Conservation (phyloP, 2,329 filamentous ascomycete genomes). For the Penicillium sp. region DNA sequence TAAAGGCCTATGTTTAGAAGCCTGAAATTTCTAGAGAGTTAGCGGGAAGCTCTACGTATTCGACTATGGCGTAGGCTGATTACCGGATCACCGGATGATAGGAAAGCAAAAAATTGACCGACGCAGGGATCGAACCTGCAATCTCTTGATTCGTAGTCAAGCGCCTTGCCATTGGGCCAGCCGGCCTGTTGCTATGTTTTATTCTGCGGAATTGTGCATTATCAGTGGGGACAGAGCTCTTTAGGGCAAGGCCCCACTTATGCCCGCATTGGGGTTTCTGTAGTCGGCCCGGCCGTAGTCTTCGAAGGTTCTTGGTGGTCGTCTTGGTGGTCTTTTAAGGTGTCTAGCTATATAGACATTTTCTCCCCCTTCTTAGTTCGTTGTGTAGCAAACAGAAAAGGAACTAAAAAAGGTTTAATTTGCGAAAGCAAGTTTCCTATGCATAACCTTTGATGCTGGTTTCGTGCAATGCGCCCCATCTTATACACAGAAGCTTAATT, state of each 20-base stretch:
- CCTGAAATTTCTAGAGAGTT: no score
- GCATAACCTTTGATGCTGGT: no score
- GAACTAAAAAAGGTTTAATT: no score
- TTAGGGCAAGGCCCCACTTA: background rate
- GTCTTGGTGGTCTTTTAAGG: no score
- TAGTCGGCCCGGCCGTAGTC: no score
- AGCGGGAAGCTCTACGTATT: no score
- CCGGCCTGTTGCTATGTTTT: slow-evolving; percentile 11
- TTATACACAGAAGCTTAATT: background rate
- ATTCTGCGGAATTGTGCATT: rapidly evolving
- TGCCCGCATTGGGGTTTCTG: background rate
- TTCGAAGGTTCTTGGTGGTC: no score
- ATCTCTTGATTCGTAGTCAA: slow-evolving; percentile 54
- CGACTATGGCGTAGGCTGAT: background rate
- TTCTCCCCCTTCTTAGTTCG: no score
- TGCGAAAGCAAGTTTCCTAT: no score
- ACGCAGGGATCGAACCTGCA: slow-evolving; percentile 47
- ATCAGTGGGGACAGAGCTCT: background rate
- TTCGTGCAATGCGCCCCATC: background rate
- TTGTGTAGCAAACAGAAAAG: no score
- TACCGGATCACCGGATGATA: background rate
- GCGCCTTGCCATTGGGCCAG: slow-evolving; percentile 51
- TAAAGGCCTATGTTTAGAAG: no score
- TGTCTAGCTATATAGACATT: no score
- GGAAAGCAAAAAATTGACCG: slow-evolving; percentile 24